Evolutionary conservation across 2,329 filamentous ascomycete species (phyloP).

Genomic region (Hypoxylon sp.): DNA sequence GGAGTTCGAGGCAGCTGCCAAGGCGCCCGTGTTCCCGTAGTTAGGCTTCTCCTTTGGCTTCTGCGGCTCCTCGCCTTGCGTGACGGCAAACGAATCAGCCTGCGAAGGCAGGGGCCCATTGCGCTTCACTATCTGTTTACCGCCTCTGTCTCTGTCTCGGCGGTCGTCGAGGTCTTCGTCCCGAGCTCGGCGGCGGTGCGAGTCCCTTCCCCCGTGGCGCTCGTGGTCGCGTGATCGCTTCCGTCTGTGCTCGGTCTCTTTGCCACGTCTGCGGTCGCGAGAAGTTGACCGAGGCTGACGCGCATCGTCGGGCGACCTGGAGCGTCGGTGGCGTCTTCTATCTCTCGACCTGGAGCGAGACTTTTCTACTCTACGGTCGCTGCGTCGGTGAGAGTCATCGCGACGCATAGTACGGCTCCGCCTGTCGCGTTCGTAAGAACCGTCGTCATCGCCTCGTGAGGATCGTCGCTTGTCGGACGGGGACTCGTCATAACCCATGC

Average conservation of each 20-base stretch:
- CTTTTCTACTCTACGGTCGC: conserved; percentile 24
- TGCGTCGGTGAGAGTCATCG: conserved; percentile 25
- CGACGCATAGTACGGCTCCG: conserved; percentile 31
- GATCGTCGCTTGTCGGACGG: conserved; percentile 11
- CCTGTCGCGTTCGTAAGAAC: conserved; percentile 33
- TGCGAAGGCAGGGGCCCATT: conserved; percentile 67
- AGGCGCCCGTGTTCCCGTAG: conserved; percentile 77
- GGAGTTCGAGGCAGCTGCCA: conserved; percentile 88
- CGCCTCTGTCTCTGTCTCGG: conserved; percentile 32
- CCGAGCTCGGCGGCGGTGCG: conserved; percentile 37
- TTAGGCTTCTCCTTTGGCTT: conserved; percentile 88
- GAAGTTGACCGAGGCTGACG: conserved; percentile 38
- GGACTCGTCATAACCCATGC: conserved; percentile 29
- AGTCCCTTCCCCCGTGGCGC: conserved; percentile 38
- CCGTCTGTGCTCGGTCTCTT: conserved; percentile 40
- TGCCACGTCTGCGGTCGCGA: conserved; percentile 40
- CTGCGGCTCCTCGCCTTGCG: conserved; percentile 57
- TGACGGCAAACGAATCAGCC: conserved; percentile 65
- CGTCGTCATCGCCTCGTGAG: conserved; percentile 29
- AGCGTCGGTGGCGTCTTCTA: conserved; percentile 37
- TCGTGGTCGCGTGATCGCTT: conserved; percentile 47
- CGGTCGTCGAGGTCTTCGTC: conserved; percentile 34
- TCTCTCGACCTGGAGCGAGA: conserved; percentile 36
- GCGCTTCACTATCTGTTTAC: conserved; percentile 47
- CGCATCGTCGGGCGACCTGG: conserved; percentile 41